These are phyloP conservation scores for Cicer pinnatifidum DNA, from an alignment of 306 rosid genomes.

Conservation along the genomic window DNA sequence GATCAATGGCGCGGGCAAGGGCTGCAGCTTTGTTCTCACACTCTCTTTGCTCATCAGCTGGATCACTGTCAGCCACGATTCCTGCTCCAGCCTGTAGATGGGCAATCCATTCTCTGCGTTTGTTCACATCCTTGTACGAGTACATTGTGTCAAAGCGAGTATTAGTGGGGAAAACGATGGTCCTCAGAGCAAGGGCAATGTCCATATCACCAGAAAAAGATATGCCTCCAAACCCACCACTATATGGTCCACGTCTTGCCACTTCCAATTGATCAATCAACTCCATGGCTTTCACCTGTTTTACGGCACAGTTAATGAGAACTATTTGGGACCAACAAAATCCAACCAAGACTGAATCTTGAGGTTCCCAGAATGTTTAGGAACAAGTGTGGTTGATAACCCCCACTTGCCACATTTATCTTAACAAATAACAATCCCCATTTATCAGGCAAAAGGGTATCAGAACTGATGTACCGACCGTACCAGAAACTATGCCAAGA, in stretches of 20 bases:
- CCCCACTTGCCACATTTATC: background rate
- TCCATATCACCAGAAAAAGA: slow-evolving; percentile 90
- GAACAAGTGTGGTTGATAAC: background rate
- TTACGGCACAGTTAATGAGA: slow-evolving; percentile 40
- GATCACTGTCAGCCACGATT: slow-evolving; percentile 91
- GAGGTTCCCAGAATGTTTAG: slow-evolving; percentile 1
- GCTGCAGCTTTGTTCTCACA: slow-evolving; percentile 98
- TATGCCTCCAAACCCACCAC: slow-evolving; percentile 96
- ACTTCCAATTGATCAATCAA: slow-evolving; percentile 91
- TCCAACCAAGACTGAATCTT: slow-evolving; percentile 23
- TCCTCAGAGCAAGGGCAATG: slow-evolving; percentile 90
- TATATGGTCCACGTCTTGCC: slow-evolving; percentile 91
- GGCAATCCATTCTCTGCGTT: slow-evolving; percentile 89
- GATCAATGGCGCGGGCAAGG: slow-evolving; percentile 92
- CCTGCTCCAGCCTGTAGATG: slow-evolving; percentile 97
- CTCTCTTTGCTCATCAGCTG: slow-evolving; percentile 89
- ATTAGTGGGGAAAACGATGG: slow-evolving; percentile 82
- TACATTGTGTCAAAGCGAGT: slow-evolving; percentile 81
- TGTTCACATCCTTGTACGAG: slow-evolving; percentile 76
- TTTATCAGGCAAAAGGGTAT: background rate
- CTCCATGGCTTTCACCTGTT: slow-evolving; percentile 98
- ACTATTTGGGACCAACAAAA: slow-evolving; percentile 21
- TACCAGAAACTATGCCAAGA: slow-evolving; percentile 3
- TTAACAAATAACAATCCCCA: background rate
- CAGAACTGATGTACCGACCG: slow-evolving; percentile 26